Evolutionary conservation across 192 early-diverging fungal species (phyloP), one percentile per base, ranked within the genome.

Genomic region (Coemansia sp.): DNA sequence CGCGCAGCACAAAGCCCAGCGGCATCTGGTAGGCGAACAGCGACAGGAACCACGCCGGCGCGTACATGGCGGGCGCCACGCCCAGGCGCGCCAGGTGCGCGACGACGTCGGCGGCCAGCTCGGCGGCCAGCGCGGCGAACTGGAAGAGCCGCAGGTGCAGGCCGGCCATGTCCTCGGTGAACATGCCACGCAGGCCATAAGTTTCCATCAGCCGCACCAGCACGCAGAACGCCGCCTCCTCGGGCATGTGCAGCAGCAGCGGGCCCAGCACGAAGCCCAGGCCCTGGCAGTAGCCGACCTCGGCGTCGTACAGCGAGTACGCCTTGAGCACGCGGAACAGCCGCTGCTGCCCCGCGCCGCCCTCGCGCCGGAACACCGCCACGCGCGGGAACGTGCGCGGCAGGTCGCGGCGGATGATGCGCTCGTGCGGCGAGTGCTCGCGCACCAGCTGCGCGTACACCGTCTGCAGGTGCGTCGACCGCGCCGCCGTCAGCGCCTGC

Each of bases 1-100:
- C 90, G 3, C 97, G 87, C 71, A 93, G 91, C 22, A 96, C 94
- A 38, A 95, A 79, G 14, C 91, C 87, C 17, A 98, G 84, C 4
- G 96, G 96, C 74, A 99, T 94, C 24, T 92, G 91, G 84, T 96
- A 99, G 0, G 96, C 95, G 86, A 99, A 99, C 67, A 97, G 69
- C 5, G 98, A 98, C 92, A 98, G 94, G 81, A 98, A 94, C 98
- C 98, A 99, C 75, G 96, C 96, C 32, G 94, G 93, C 11, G 96
- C 97, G 67, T 95, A 99, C 93, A 96, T 96, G 65, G 89, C 93
- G 25, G 94, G 86, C 58, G 88, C 82, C 24, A 99, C 87, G 54
- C 94, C 94, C 70, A 96, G 93, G 42, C 74, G 67, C 10, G 89
- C 82, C 35, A 99, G 86, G 73, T 99, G 98, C 87, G 76, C 2